A percentile compares a stretch with the other conserved stretches of the same genome.
Evolutionary conservation across 2,329 filamentous ascomycete genomes (phyloP).

Genomic region (Colletotrichum gloeosporioides): DNA sequence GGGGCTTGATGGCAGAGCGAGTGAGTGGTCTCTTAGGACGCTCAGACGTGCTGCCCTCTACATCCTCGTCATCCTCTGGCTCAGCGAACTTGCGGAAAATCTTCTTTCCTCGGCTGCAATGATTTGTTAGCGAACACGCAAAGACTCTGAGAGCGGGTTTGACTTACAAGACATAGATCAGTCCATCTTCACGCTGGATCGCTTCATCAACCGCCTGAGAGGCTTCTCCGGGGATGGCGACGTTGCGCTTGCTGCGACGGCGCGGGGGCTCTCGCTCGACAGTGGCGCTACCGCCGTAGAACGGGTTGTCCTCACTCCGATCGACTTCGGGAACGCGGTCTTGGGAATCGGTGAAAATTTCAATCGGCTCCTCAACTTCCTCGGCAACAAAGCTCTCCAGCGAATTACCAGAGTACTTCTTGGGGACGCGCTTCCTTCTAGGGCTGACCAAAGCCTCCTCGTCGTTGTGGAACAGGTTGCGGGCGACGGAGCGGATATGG

Average conservation of each 20-base stretch:
- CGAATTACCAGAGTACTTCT: conserved; percentile 60
- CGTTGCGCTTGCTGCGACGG: conserved; percentile 60
- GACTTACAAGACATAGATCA: conserved; percentile 80
- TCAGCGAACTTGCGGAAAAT: conserved; percentile 73
- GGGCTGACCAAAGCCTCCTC: conserved; percentile 63
- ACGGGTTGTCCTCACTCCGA: conserved; percentile 73
- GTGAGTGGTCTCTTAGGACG: conserved; percentile 55
- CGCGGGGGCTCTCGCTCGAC: conserved; percentile 46
- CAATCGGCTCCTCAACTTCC: conserved; percentile 64
- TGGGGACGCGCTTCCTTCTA: conserved; percentile 59
- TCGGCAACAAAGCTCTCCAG: conserved; percentile 65
- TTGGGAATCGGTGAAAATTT: conserved; percentile 80
- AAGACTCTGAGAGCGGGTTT: not conserved
- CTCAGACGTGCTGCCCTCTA: conserved; percentile 33
- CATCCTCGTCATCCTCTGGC: conserved; percentile 38
- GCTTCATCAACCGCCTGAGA: conserved; percentile 67
- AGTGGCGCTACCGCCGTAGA: conserved; percentile 56
- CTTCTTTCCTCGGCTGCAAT: conserved; percentile 75
- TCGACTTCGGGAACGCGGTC: conserved; percentile 77
- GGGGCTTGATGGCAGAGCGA: conserved; percentile 73
- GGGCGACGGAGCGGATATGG: conserved; percentile 59
- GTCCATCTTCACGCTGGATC: conserved; percentile 70
- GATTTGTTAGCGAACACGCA: conserved; percentile 7
- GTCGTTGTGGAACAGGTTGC: conserved; percentile 67
- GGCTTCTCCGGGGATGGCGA: conserved; percentile 62